Percentiles rank a stretch among this genome's conserved stretches.
phyloP scores from a whole-genome alignment of 306 rosid genomes.

The Rosa rugosa region DNA sequence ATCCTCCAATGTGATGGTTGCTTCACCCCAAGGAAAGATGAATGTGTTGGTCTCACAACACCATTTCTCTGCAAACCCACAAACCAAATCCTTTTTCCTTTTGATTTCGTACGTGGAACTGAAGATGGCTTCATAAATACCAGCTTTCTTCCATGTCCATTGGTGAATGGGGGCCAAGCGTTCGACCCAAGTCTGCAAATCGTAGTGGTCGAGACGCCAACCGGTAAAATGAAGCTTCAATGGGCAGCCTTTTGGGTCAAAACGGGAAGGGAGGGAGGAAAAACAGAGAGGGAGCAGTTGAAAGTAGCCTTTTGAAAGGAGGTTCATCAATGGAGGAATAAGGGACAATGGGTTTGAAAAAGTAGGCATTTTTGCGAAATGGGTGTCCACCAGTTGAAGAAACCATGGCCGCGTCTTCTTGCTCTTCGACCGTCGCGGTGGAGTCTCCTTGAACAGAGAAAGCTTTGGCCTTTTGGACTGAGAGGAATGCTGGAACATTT shows the following conservation, averaged over 20 bases:
- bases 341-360: conserved; percentile 37
- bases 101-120: conserved; percentile 20
- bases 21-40: conserved; percentile 55
- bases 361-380: conserved; percentile 34
- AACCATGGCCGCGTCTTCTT: conserved; percentile 36
- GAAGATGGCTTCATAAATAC: conserved; percentile 48
- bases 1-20: conserved; percentile 60
- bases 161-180: conserved; percentile 22
- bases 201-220: conserved; percentile 10
- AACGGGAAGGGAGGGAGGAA: neutral
- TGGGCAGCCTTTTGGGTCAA: conserved; percentile 22
- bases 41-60: conserved; percentile 38
- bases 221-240: conserved; percentile 22
- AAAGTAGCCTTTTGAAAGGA: no score
- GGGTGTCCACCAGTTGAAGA: conserved; percentile 42
- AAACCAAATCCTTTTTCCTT: conserved; percentile 13
- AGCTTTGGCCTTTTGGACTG: neutral
- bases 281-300: conserved; percentile 4
- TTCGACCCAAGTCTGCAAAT: conserved; percentile 40
- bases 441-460: neutral
- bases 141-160: conserved; percentile 41
- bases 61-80: conserved; percentile 45
- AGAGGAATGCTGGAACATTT: no score
- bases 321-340: neutral
- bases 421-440: conserved; percentile 26